Conservation (phyloP, 306 rosid species). For the Canavalia ensiformis region DNA sequence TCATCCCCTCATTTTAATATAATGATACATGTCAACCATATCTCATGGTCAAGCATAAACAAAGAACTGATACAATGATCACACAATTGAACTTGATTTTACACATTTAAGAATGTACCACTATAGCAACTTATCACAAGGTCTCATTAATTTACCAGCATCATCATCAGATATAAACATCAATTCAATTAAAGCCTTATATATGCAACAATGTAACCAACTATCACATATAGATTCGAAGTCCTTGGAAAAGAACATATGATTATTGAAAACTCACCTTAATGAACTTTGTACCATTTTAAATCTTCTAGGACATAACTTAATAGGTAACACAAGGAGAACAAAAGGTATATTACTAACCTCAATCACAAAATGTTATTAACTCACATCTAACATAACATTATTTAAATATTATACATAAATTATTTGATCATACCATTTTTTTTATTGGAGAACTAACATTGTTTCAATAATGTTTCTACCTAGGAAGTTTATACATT, state of each 20-base stretch:
- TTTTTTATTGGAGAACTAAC: slow-evolving; percentile 11
- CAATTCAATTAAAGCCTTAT: background rate
- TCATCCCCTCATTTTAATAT: too few species aligned
- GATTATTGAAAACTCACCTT: background rate
- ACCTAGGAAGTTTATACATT: slow-evolving; percentile 27
- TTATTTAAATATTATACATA: slow-evolving; percentile 1
- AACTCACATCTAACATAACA: slow-evolving; percentile 5
- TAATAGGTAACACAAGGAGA: slow-evolving; percentile 8
- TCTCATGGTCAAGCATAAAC: background rate
- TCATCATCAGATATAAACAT: background rate
- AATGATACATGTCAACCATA: background rate
- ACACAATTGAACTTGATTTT: background rate
- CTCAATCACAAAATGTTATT: background rate
- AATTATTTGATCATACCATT: slow-evolving; percentile 22
- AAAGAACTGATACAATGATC: background rate
- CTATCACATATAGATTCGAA: background rate
- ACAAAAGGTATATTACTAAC: background rate
- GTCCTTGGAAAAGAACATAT: background rate
- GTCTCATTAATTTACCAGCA: background rate
- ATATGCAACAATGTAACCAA: slow-evolving; percentile 15
- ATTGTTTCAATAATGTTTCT: slow-evolving; percentile 14
- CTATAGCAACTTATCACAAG: background rate
- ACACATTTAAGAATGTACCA: background rate
- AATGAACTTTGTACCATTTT: slow-evolving; percentile 22
- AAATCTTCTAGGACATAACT: slow-evolving; percentile 10